These are phyloP conservation scores for Gamarada debralockiae DNA, from an alignment of 495 filamentous ascomycete species.

Conservation along the genomic window DNA sequence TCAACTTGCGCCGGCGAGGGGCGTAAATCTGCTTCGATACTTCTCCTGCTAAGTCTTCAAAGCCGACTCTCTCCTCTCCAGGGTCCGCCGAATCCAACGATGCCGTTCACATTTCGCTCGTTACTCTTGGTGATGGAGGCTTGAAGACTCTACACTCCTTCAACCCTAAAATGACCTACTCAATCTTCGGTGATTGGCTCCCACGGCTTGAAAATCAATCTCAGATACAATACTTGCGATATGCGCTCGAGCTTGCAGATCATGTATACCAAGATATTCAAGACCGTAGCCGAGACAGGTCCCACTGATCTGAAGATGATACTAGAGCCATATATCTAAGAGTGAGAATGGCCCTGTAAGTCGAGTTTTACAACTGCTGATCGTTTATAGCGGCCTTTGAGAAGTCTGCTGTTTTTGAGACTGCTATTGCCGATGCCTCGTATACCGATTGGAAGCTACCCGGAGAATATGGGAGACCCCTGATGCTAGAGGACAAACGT, in stretches of 20 bases:
- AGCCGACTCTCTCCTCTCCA: slow-evolving; percentile 27
- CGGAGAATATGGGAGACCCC: slow-evolving; percentile 41
- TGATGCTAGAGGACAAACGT: slow-evolving; percentile 31
- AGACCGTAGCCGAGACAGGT: slow-evolving; percentile 62
- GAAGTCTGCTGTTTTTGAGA: slow-evolving; percentile 53
- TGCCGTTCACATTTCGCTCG: slow-evolving; percentile 65
- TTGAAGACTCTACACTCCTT: slow-evolving; percentile 64
- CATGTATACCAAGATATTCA: slow-evolving; percentile 70
- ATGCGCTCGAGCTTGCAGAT: slow-evolving; percentile 72
- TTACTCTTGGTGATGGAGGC: slow-evolving; percentile 51
- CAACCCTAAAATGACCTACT: slow-evolving; percentile 82
- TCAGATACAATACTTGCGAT: slow-evolving; percentile 78
- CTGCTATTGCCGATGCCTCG: slow-evolving; percentile 48
- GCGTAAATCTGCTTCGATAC: no score
- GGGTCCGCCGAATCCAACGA: slow-evolving; percentile 76
- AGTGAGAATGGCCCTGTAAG: slow-evolving; percentile 44
- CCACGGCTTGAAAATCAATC: slow-evolving; percentile 65
- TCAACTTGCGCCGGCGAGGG: no score
- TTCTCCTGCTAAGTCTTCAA: no score
- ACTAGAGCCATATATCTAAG: slow-evolving; percentile 65
- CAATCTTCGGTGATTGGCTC: slow-evolving; percentile 96
- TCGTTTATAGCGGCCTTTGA: slow-evolving; percentile 55
- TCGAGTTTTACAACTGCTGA: slow-evolving; percentile 17
- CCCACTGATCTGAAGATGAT: slow-evolving; percentile 62
- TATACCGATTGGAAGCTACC: slow-evolving; percentile 57